Base-by-base conservation (phyloP, 2,329 filamentous ascomycete species). In the Colletotrichum coccodes region DNA sequence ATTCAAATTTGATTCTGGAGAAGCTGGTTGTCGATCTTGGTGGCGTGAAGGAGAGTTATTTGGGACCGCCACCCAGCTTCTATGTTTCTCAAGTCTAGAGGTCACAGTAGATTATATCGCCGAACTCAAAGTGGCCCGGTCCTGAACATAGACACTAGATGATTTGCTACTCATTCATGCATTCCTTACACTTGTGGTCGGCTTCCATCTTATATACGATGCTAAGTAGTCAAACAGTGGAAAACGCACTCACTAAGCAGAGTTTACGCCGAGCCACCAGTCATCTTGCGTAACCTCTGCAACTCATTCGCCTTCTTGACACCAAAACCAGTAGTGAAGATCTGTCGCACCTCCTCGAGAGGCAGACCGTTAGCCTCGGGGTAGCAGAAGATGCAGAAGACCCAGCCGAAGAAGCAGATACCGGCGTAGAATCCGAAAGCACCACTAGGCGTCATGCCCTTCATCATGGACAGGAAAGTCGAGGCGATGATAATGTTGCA, bases 301-400 rank as follows among this genome's bases (percentile, higher is more conserved):
- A 83, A 72, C 68, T 78, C 71, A 60, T 79, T 76, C 2, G 83
- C 81, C 57, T 80, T 77, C 65, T 79, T 76, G 2, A 85, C 80
- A 14, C 83, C 84, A 67, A 86, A 86, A 0, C 82, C 82, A 44
- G 83, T 78, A 34, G 80, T 73, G 71, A 88, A 88, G 6, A 87
- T 79, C 60, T 85, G 82, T 28, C 83, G 77, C n/a, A 88, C 81
- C 53, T 85, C 84, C 72, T 89, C 87, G 7, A 89, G 76, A 21
- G 85, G 82, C 80, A 88, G 83, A 7, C 86, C 86, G 71, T 86
- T 86, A 2, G 86, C 85, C 69, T 88, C 84, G 1, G 86, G 85
- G 68, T 86, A 88, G 71, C 78, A 86, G 75, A 86, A 82, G 63
- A 83, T 79, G 34, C 87, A 79, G 63, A 83, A 78, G 6, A 85